Evolutionary conservation across 768 basidiomycete species (phyloP), one percentile per base, ranked within the genome.

Genomic region (Cystofilobasidium ferigula): DNA sequence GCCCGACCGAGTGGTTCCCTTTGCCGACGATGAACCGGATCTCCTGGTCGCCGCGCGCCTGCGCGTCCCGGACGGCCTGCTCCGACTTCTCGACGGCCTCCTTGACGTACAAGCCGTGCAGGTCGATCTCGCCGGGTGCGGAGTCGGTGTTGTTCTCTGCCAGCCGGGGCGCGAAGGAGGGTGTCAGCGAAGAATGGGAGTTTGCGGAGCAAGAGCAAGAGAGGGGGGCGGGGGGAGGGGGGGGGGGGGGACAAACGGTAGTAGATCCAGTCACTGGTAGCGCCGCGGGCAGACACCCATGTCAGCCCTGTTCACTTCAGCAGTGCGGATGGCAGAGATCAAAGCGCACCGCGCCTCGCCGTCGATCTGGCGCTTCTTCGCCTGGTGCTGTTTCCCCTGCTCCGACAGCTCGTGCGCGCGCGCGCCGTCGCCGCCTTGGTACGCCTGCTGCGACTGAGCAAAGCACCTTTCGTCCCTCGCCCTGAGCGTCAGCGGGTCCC

Each of bases 81-180:
- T 97, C 93, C 1, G 83, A 85, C 61, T 81, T 81, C 48, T 81
- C 78, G 57, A 94, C 83, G 26, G 92, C 71, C 77, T 98, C 94
- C 73, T 89, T 90, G 68, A 94, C 92, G 75, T 89, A 94, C 4
- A 98, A 78, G 1, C 90, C 93, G 72, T 97, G 93, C 28, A 97
- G 77, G 75, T 97, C 89, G 53, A 95, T 78, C 74, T 91, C 87
- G 1, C 86, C 87, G 0, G 81, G 81, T 65, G 81, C 75, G 60
- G 85, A 84, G 68, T 87, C 84, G 82, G 85, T 80, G 78, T 93
- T 91, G 71, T 89, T 90, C 75, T 86, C 87, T 88, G 69, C 42
- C 16, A 35, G 32, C 12, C 13, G 30, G 9, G 9, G 10, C 30
- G 22, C 24, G 9, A 35, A 51, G 38, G n/a, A 53, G 16, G n/a